Evolutionary conservation across 768 basidiomycete genomes (phyloP).

Genomic region (Lyophyllum atratum): DNA sequence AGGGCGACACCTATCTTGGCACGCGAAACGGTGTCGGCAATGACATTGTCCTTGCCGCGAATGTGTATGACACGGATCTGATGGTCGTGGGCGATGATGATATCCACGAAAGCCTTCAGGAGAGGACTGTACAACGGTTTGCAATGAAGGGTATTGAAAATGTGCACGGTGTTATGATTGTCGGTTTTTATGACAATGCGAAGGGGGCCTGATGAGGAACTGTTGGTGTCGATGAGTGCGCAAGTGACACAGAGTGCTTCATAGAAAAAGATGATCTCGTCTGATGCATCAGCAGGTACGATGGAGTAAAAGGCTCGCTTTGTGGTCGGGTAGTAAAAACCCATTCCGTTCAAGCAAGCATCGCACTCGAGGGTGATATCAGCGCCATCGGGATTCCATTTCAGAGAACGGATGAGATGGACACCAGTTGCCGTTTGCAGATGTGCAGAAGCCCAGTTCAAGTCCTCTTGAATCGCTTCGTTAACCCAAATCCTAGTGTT

Average conservation of each 20-base stretch:
- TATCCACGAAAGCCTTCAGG: constrained; percentile 24
- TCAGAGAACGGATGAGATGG: constrained; percentile 17
- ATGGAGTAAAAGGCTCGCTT: constrained; percentile 13
- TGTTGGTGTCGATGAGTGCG: constrained; percentile 7
- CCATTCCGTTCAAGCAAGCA: constrained; percentile 22
- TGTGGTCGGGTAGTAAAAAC: constrained; percentile 19
- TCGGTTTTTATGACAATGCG: constrained; percentile 23
- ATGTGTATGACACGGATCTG: constrained; percentile 27
- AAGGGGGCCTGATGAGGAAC: neutral
- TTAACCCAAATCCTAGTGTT: constrained; percentile 25
- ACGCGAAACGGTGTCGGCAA: constrained; percentile 35
- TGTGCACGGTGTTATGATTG: constrained; percentile 22
- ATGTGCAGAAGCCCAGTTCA: constrained; percentile 32
- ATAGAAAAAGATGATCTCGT: constrained; percentile 22
- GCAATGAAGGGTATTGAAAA: constrained; percentile 15
- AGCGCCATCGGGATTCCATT: constrained; percentile 16
- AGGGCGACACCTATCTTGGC: neutral
- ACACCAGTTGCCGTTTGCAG: constrained; percentile 12
- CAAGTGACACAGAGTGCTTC: constrained; percentile 25
- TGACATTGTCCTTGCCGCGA: constrained; percentile 21
- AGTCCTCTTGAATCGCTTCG: constrained; percentile 17
- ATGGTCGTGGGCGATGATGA: neutral
- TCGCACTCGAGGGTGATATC: constrained; percentile 21
- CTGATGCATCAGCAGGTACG: neutral
- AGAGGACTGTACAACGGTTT: constrained; percentile 18